Evolutionary conservation across 441 rosid genomes (phyloP).

Genomic region (Hura crepitans): DNA sequence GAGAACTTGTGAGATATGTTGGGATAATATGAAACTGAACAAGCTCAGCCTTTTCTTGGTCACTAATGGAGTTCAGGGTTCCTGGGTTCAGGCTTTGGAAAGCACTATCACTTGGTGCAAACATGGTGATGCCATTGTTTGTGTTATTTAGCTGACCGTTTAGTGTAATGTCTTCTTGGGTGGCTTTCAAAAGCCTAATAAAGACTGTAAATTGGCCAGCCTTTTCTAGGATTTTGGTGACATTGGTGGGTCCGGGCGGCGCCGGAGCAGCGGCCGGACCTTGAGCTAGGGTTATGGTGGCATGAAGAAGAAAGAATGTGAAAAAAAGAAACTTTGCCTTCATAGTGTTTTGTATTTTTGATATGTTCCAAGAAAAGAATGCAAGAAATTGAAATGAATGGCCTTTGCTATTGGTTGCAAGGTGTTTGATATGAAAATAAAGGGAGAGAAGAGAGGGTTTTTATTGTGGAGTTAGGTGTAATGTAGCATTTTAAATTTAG

Average conservation of each 20-base stretch:
- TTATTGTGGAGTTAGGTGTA: conserved; percentile 39
- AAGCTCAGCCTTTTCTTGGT: conserved; percentile 59
- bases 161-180: conserved; percentile 53
- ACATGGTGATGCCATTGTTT: conserved; percentile 76
- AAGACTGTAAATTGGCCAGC: conserved; percentile 65
- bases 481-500: conserved; percentile 24
- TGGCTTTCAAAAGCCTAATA: conserved; percentile 60
- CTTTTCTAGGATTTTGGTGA: conserved; percentile 67
- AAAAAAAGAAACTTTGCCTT: conserved; percentile 28
- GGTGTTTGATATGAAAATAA: conserved; percentile 18
- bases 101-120: conserved; percentile 69
- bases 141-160: conserved; percentile 66
- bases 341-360: conserved; percentile 17
- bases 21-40: conserved; percentile 80
- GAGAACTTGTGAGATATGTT: conserved; percentile 43
- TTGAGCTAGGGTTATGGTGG: conserved; percentile 36
- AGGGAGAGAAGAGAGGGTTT: conserved; percentile 17
- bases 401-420: background rate
- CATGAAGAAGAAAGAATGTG: conserved; percentile 36
- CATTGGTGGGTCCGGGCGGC: conserved; percentile 62
- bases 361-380: background rate
- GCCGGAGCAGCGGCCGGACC: conserved; percentile 22
- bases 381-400: conserved; percentile 14
- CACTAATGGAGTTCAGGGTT: conserved; percentile 55
- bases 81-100: conserved; percentile 62